Conservation (phyloP, 1,139 yeast genomes). For the Sugiyamaella sp. region DNA sequence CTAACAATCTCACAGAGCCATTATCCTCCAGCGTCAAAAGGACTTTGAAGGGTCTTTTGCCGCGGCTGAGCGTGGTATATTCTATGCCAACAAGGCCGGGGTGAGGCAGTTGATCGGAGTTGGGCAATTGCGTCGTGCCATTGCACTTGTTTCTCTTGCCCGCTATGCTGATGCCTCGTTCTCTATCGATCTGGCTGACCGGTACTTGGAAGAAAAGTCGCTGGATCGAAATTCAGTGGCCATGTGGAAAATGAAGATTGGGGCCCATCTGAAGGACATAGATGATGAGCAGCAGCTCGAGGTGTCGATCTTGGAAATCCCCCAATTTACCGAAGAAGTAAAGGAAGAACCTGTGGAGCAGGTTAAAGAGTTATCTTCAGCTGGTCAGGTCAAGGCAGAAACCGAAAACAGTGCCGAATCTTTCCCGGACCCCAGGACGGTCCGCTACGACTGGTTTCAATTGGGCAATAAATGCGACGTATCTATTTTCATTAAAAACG, state of each 20-base stretch:
- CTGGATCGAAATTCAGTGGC: conserved; percentile 48
- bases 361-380: not conserved
- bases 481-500: conserved; percentile 70
- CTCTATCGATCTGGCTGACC: conserved; percentile 54
- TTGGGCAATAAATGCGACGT: conserved; percentile 58
- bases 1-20: conserved; percentile 46
- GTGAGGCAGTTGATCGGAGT: conserved; percentile 57
- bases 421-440: conserved; percentile 40
- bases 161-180: conserved; percentile 52
- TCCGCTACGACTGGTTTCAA: conserved; percentile 84
- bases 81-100: conserved; percentile 55
- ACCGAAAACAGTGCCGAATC: not conserved
- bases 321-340: conserved; percentile 18
- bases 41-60: conserved; percentile 54
- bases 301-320: conserved; percentile 33
- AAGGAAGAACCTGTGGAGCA: not conserved
- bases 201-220: conserved; percentile 38
- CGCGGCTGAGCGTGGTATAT: conserved; percentile 59
- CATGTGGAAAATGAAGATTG: conserved; percentile 32
- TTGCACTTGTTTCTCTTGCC: conserved; percentile 45
- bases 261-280: conserved; percentile 18
- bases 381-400: conserved; percentile 4
- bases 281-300: conserved; percentile 24
- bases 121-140: conserved; percentile 61
- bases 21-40: conserved; percentile 57